These are phyloP conservation scores for Evansstolkia leycettana DNA, from an alignment of 495 filamentous ascomycete species.

Conservation along the genomic window DNA sequence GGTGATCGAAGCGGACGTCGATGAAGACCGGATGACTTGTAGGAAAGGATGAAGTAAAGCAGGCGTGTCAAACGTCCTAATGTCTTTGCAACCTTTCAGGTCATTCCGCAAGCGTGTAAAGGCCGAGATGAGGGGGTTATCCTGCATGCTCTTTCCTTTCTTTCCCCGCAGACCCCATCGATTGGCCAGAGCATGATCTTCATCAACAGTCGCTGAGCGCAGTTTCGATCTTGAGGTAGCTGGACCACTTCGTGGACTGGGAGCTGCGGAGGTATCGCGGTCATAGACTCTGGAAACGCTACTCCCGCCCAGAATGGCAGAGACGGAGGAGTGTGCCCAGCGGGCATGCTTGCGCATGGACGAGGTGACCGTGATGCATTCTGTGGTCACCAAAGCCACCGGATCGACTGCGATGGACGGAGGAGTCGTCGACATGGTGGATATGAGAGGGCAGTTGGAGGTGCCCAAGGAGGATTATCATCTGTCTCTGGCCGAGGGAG, in stretches of 20 bases:
- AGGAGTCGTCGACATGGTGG: slow-evolving; percentile 17
- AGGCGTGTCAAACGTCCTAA: slow-evolving; percentile 78
- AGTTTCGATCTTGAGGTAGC: slow-evolving; percentile 7
- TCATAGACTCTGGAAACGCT: slow-evolving; percentile 39
- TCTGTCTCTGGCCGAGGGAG: not conserved
- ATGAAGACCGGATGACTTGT: slow-evolving; percentile 92
- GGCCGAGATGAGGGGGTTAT: slow-evolving; percentile 92
- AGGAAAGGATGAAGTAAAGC: slow-evolving; percentile 89
- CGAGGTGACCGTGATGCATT: slow-evolving; percentile 97
- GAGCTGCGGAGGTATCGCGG: slow-evolving; percentile 25
- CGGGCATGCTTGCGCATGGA: slow-evolving; percentile 96
- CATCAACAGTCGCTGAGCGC: slow-evolving; percentile 16
- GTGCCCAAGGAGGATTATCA: no score
- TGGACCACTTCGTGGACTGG: slow-evolving; percentile 23
- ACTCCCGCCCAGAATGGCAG: slow-evolving; percentile 82
- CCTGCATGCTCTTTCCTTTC: slow-evolving; percentile 96
- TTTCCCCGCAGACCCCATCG: slow-evolving; percentile 89
- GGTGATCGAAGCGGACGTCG: slow-evolving; percentile 91
- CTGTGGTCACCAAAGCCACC: slow-evolving; percentile 89
- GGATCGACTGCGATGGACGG: slow-evolving; percentile 80
- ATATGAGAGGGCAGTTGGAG: not conserved
- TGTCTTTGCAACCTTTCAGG: slow-evolving; percentile 87
- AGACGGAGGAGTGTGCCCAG: slow-evolving; percentile 93
- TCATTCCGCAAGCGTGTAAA: slow-evolving; percentile 85
- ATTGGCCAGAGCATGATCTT: slow-evolving; percentile 44